These are phyloP conservation scores for Fraxinus latifolia DNA, from an alignment of 305 asterid genomes.

Conservation along the genomic window DNA sequence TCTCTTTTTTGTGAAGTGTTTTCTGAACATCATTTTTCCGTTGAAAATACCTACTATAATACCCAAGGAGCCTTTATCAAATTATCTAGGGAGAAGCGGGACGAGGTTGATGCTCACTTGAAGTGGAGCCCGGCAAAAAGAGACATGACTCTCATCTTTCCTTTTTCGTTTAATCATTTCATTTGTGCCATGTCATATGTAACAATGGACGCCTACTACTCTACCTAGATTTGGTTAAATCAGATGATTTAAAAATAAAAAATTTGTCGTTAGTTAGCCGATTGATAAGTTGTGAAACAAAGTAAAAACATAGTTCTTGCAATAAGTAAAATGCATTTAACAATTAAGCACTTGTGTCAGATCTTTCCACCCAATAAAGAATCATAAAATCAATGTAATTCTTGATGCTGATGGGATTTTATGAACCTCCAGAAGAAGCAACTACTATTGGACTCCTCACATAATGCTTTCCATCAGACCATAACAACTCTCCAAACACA, in stretches of 20 bases:
- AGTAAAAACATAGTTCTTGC: neutral
- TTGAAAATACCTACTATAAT: neutral
- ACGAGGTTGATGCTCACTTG: neutral
- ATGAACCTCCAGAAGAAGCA: neutral
- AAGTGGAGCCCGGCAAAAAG: neutral
- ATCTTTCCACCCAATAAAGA: constrained; percentile 11
- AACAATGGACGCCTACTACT: neutral
- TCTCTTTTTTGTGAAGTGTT: neutral
- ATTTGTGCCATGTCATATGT: neutral
- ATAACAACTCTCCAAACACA: constrained; percentile 18
- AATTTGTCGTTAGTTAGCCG: neutral
- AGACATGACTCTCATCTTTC: neutral
- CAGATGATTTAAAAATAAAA: neutral
- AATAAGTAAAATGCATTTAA: neutral
- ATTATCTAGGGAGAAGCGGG: neutral
- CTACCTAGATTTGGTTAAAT: neutral
- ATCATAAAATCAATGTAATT: neutral
- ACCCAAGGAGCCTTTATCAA: neutral
- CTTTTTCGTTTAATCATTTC: neutral
- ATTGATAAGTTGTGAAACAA: neutral
- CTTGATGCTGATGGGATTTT: neutral
- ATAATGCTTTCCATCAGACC: constrained; percentile 25
- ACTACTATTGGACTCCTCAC: constrained; percentile 21
- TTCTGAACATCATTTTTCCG: neutral
- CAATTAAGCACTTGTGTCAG: neutral